Percentiles rank a stretch among this genome's conserved stretches.
phyloP scores from a whole-genome alignment of 306 rosid species.

The Corylus heterophylla region DNA sequence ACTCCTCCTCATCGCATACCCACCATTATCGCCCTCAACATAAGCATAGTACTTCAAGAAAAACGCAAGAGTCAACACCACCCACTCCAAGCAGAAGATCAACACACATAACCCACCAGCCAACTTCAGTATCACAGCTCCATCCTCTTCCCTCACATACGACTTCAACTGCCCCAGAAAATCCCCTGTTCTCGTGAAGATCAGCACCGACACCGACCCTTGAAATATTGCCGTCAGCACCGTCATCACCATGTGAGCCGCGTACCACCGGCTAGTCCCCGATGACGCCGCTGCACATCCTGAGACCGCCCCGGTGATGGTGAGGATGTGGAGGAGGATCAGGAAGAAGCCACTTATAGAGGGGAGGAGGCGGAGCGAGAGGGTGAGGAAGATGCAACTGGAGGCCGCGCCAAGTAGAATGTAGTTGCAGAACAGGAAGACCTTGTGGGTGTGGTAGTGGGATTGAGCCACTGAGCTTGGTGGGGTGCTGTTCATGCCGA shows the following conservation, averaged over 20 bases:
- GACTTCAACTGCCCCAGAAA: conserved; percentile 67
- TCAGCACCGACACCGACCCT: conserved; percentile 71
- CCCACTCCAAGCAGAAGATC: conserved; percentile 90
- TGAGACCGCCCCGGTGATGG: conserved; percentile 68
- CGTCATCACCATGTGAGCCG: conserved; percentile 81
- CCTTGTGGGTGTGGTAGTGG: conserved; percentile 69
- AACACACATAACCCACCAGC: conserved; percentile 69
- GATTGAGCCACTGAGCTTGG: conserved; percentile 20
- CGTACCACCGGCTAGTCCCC: conserved; percentile 61
- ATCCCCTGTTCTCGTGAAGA: conserved; percentile 61
- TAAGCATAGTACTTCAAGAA: conserved; percentile 74
- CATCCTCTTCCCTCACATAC: conserved; percentile 85
- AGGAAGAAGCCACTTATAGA: conserved; percentile 78
- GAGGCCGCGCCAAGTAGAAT: conserved; percentile 85
- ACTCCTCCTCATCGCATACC: conserved; percentile 52
- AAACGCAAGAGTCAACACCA: conserved; percentile 70
- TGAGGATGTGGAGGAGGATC: conserved; percentile 76
- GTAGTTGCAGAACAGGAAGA: conserved; percentile 86
- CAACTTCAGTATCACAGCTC: conserved; percentile 65
- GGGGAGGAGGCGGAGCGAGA: conserved; percentile 80
- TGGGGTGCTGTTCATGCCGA: conserved; percentile 20
- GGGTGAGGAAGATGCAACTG: conserved; percentile 91
- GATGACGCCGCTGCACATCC: conserved; percentile 67
- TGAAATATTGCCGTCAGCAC: conserved; percentile 82
- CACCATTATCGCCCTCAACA: conserved; percentile 45